Base-by-base conservation (phyloP, 129 eudicot species). In the Saposhnikovia divaricata region DNA sequence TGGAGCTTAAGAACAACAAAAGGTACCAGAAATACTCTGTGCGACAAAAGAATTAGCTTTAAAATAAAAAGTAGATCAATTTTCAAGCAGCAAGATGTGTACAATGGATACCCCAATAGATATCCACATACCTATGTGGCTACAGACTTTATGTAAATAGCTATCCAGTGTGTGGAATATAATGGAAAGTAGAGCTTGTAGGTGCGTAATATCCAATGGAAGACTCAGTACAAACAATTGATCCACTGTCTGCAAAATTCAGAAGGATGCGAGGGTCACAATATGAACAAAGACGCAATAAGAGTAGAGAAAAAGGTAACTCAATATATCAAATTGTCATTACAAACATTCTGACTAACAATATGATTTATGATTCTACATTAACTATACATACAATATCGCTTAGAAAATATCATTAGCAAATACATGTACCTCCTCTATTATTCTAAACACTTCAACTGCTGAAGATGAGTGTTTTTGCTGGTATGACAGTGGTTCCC, bases 401-500 rank as follows among this genome's bases (percentile, higher is more conserved):
- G 5, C 16, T 25, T 53, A 31, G 27, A 31, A 55, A 81, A 46
- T 27, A 38, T 16, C 72, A 76, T 71, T 59, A 72, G 69, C 65
- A 78, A 80, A 37, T 40, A 31, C 55, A 45, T 79, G 80, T 87
- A 92, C 97, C 93, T 91, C 97, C 85, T 94, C 97, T 78, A 94
- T 84, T 59, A 92, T 94, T 87, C 98, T 87, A 84, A 94, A 90
- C 79, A 94, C 98, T 87, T 94, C 98, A 68, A 94, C 96, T 73
- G 89, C 92, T 57, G 98, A 94, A 75, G 93, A 85, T 55, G 98
- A 93, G 74, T 91, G 97, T 79, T 90, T 94, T 83, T 94, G 89
- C 86, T 91, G 98, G 86, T 79, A 61, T 23, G 98, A 94, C 86
- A 94, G 74, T 70, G 98, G 97, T 80, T 91, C 97, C 98, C 98